Conservation (phyloP, 192 early-diverging fungal genomes). For the Coemansia pectinata region DNA sequence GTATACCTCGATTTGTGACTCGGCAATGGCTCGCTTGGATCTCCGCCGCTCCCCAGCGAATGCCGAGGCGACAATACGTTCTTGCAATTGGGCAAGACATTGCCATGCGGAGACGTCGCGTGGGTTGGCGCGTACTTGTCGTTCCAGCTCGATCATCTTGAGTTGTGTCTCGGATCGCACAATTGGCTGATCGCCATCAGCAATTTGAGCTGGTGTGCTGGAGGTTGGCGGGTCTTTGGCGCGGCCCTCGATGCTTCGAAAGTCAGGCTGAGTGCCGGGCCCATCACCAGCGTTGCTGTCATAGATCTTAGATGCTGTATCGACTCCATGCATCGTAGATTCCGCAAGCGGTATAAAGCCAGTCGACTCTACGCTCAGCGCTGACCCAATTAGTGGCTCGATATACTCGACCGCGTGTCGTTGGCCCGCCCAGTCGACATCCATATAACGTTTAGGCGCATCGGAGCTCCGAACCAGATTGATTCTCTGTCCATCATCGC, state of each 20-base stretch:
- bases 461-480: not conserved
- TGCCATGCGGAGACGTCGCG: conserved; percentile 35
- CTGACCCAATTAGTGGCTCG: not conserved
- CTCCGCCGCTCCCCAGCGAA: conserved; percentile 7
- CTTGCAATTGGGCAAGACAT: conserved; percentile 16
- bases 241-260: conserved; percentile 35
- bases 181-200: not conserved
- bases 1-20: conserved; percentile 27
- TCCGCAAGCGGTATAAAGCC: conserved; percentile 16
- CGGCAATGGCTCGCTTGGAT: conserved; percentile 15
- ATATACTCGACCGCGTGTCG: conserved; percentile 1
- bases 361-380: not conserved
- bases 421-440: conserved; percentile 17
- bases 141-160: conserved; percentile 9
- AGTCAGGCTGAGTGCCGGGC: not conserved
- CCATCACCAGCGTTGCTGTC: conserved; percentile 13
- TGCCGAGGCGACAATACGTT: conserved; percentile 5
- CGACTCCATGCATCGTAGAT: not conserved
- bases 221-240: not conserved
- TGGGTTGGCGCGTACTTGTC: conserved; percentile 2
- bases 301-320: not conserved
- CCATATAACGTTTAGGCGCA: conserved; percentile 8
- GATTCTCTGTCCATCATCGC: conserved; percentile 8
- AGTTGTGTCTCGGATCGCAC: not conserved
- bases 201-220: not conserved